phyloP scores from a whole-genome alignment of 208 protist genomes.

The Leishmania gerbilli region DNA sequence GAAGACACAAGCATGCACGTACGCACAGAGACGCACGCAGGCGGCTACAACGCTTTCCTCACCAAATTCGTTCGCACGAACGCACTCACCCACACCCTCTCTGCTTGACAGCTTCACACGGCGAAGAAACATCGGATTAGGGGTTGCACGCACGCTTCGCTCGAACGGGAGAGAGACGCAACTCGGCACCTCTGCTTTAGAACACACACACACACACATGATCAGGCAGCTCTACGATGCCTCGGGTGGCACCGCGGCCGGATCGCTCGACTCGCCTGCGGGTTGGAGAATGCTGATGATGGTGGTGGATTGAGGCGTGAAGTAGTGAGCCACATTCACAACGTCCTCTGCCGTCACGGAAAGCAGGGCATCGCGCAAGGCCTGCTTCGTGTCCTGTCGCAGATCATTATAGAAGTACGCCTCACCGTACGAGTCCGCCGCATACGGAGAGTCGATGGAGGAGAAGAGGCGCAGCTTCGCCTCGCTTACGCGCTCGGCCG shows the following conservation, averaged over 20 bases:
- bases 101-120: not conserved
- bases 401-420: slow-evolving; percentile 82
- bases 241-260: not conserved
- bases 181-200: not conserved
- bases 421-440: slow-evolving; percentile 81
- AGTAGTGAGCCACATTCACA: slow-evolving; percentile 58
- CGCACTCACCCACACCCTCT: not conserved
- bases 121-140: not conserved
- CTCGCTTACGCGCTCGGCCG: slow-evolving; percentile 67
- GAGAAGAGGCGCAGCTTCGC: slow-evolving; percentile 89
- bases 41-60: not conserved
- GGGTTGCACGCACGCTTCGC: not conserved
- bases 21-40: not conserved
- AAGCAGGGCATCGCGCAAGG: slow-evolving; percentile 76
- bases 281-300: slow-evolving; percentile 42
- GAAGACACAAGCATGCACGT: not conserved
- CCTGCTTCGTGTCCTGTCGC: slow-evolving; percentile 65
- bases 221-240: not conserved
- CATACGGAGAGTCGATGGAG: slow-evolving; percentile 85
- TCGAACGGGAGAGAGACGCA: not conserved
- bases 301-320: slow-evolving; percentile 29
- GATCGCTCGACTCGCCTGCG: slow-evolving; percentile 5
- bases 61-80: not conserved
- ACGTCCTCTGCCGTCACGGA: slow-evolving; percentile 68
- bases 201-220: not conserved